Conservation (phyloP, 352 stramenopile genomes). For the Globisporangium sylvaticum region DNA sequence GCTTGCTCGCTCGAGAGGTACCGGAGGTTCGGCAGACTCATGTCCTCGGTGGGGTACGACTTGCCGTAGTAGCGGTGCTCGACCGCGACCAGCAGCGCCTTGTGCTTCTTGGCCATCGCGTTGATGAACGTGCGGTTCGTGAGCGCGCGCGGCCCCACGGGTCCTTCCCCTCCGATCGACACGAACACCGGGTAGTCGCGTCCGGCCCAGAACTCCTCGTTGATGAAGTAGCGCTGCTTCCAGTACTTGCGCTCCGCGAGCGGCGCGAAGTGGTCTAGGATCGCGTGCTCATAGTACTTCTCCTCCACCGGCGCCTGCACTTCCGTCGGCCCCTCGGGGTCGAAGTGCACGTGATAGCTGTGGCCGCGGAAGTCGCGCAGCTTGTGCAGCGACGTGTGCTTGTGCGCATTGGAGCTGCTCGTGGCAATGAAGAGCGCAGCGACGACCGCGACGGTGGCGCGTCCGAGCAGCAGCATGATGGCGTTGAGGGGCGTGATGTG, state of each 20-base stretch:
- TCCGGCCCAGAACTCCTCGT: constrained; percentile 82
- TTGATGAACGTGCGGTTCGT: constrained; percentile 79
- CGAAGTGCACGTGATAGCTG: constrained; percentile 58
- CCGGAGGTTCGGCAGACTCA: constrained; percentile 74
- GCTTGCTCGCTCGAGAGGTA: constrained; percentile 90
- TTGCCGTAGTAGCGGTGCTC: constrained; percentile 96
- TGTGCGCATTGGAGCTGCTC: constrained; percentile 14
- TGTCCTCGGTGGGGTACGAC: constrained; percentile 84
- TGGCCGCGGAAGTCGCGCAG: constrained; percentile 67
- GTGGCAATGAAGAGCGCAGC: background rate
- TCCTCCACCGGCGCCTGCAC: constrained; percentile 40
- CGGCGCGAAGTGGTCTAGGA: constrained; percentile 72
- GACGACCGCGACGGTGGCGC: background rate
- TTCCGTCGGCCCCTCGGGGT: constrained; percentile 24
- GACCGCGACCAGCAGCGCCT: constrained; percentile 82
- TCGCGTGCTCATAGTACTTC: constrained; percentile 51
- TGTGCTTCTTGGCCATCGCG: constrained; percentile 68
- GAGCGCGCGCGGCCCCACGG: constrained; percentile 47
- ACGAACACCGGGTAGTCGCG: constrained; percentile 84
- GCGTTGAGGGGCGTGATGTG: background rate
- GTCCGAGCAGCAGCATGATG: background rate
- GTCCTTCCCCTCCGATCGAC: constrained; percentile 82
- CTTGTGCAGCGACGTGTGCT: constrained; percentile 9
- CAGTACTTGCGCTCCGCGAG: constrained; percentile 56
- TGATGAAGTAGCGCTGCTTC: constrained; percentile 90